These are phyloP conservation scores for Shiraia bambusicola DNA, from an alignment of 2,329 filamentous ascomycete species.

Conservation along the genomic window DNA sequence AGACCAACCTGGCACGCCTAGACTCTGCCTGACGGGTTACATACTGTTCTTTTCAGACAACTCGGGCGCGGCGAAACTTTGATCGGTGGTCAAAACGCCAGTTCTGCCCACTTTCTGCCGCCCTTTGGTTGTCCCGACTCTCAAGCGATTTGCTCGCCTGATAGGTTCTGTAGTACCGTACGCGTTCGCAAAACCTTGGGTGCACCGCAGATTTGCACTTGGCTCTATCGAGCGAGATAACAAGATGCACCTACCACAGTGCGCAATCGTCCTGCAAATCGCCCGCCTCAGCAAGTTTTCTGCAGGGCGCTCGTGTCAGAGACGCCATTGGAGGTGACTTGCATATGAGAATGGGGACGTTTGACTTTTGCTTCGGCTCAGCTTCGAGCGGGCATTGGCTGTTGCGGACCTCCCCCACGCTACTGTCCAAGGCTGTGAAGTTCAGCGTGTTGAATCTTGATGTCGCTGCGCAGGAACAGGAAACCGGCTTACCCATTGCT, in stretches of 20 bases:
- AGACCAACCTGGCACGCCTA: conserved; percentile 29
- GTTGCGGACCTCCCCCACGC: conserved; percentile 36
- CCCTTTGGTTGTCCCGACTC: conserved; percentile 17
- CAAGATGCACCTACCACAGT: conserved; percentile 23
- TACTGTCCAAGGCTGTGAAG: conserved; percentile 18
- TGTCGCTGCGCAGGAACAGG: conserved; percentile 29
- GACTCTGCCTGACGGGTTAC: conserved; percentile 13
- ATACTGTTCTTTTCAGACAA: conserved; percentile 11
- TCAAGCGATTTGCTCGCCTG: too few species aligned
- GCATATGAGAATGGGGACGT: conserved; percentile 18
- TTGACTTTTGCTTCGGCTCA: conserved; percentile 5
- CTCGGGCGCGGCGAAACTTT: conserved; percentile 25
- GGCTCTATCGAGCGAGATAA: conserved; percentile 30
- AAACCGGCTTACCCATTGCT: conserved; percentile 14
- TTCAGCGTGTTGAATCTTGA: conserved; percentile 22
- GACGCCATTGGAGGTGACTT: conserved; percentile 32
- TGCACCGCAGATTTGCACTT: conserved; percentile 1
- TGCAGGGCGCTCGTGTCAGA: conserved; percentile 15
- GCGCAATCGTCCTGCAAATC: conserved; percentile 19
- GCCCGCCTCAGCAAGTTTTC: conserved; percentile 13
- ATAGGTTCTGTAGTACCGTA: conserved; percentile 5
- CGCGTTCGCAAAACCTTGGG: conserved; percentile 9
- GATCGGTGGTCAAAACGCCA: conserved; percentile 31
- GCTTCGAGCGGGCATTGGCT: conserved; percentile 11
- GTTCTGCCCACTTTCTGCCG: conserved; percentile 14